Base-by-base conservation (phyloP, 2,329 filamentous ascomycete species). In the Aureobasidium vineae region DNA sequence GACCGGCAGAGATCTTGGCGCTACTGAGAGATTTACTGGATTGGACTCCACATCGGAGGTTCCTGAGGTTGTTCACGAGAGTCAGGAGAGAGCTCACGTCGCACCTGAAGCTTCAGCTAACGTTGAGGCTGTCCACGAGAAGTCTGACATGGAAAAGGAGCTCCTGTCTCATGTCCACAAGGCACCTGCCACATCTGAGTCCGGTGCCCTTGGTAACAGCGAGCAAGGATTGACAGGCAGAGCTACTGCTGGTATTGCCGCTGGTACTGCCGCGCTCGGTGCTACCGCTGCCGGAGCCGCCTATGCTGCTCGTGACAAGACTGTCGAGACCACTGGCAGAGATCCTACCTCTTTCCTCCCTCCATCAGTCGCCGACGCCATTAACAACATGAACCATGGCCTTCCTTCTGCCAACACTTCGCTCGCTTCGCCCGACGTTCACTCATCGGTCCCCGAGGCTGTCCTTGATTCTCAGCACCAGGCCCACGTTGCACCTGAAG, bases 391-490 rank as follows among this genome's bases (percentile, higher is more conserved):
- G 53, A 71, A 71, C 65, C 63, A 50, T 1, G 45, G 65, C 43
- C 59, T 63, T 33, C 63, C 67, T 43, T 66, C 68, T 26, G 57
- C 65, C 19, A 63, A 59, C 43, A 59, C 73, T 43, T 73, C 72
- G 31, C 72, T 74, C 31, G 72, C 73, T 21, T 71, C 73, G 10
- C 66, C 72, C 40, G 67, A 70, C 36, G 61, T 71, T 26, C 26
- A 40, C 26, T 73, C 75, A 0, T 74, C 74, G 10, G 84, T 85
- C 19, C 88, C 88, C 33, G 83, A 85, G 69, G 77, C 89, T 49
- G 90, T 92, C 63, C 87, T 85, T 73, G 85, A 91, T 73, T 91
- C 88, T 78, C 89, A 92, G 74, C 81, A 87, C 70, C 84, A 87
- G 75, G 88, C 89, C 23, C 78, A 85, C 64, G 80, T 82, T 50